phyloP scores from a whole-genome alignment of 2,329 filamentous ascomycete genomes.

The Colletotrichum salicis region DNA sequence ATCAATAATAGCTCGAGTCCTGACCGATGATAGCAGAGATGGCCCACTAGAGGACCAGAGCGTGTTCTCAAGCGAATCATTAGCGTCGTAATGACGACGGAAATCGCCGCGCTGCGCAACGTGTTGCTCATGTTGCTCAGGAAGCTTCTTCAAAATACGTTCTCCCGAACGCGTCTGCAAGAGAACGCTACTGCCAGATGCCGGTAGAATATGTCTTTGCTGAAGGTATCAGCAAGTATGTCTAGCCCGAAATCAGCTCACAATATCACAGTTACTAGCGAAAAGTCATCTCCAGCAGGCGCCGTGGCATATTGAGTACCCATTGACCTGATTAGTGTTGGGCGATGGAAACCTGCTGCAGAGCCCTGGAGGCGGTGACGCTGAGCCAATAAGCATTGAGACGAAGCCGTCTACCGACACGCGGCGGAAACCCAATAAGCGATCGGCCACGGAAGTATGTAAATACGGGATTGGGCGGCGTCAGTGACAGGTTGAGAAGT shows the following conservation, averaged over 20 bases:
- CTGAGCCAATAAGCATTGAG: neutral
- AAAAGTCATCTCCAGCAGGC: neutral
- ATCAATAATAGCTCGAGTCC: neutral
- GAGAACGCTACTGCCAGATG: no score
- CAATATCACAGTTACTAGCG: neutral
- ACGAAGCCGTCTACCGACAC: neutral
- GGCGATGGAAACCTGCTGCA: neutral
- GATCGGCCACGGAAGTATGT: neutral
- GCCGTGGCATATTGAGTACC: neutral
- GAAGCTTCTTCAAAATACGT: neutral
- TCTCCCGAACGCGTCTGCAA: no score
- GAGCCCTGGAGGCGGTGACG: neutral
- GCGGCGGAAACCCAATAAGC: neutral
- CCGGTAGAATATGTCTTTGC: no score
- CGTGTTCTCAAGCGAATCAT: conserved; percentile 17
- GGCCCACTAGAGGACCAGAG: conserved; percentile 8
- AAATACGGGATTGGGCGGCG: neutral
- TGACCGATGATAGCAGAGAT: conserved; percentile 15
- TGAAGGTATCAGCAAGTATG: neutral
- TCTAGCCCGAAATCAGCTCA: neutral
- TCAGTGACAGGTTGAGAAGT: neutral
- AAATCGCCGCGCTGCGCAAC: conserved; percentile 11
- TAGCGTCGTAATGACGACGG: conserved; percentile 19
- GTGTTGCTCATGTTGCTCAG: neutral
- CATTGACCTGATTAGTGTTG: neutral